Evolutionary conservation across 164 flowering plant species (phyloP).

Genomic region (Cinnamomum chago): DNA sequence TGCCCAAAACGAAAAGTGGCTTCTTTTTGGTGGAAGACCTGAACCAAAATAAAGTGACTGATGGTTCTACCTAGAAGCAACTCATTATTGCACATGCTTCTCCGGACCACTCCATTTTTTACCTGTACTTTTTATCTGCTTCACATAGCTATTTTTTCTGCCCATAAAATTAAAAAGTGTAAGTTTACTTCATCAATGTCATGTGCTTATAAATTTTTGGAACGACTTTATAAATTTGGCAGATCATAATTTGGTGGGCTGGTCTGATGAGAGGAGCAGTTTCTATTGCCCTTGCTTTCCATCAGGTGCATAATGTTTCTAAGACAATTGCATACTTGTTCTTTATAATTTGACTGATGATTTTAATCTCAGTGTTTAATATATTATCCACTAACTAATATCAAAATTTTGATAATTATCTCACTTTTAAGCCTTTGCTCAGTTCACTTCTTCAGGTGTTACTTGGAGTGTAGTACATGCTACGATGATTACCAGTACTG

Average conservation of each 20-base stretch:
- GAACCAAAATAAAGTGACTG: no score
- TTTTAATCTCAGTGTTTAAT: background rate
- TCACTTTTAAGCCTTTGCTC: slow-evolving; percentile 5
- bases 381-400: no score
- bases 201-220: background rate
- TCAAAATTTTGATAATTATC: background rate
- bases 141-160: no score
- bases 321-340: background rate
- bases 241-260: slow-evolving; percentile 94
- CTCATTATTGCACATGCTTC: no score
- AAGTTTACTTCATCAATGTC: background rate
- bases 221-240: background rate
- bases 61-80: no score
- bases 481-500: slow-evolving; percentile 65
- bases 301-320: slow-evolving; percentile 46
- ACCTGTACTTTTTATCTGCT: background rate
- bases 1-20: no score
- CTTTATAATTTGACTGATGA: background rate
- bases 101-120: no score
- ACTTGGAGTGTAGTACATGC: slow-evolving; percentile 59
- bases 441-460: slow-evolving; percentile 80
- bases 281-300: slow-evolving; percentile 86
- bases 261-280: slow-evolving; percentile 97
- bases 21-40: no score
- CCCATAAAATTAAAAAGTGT: background rate